Evolutionary conservation across 345 rosid genomes (phyloP).

Genomic region (Moricandia arvensis): DNA sequence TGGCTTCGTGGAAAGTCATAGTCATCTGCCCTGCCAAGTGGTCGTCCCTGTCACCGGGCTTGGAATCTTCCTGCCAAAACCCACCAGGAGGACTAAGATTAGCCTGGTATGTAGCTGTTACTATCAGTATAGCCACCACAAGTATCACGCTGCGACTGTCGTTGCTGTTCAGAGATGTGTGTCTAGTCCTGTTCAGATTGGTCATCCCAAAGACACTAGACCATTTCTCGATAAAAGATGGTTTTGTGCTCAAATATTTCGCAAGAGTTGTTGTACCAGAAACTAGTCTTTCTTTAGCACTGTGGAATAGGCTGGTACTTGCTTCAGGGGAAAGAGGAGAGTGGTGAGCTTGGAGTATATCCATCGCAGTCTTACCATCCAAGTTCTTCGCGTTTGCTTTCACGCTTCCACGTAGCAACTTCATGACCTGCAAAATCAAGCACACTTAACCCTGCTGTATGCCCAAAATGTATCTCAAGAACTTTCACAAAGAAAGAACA

Average conservation of each 20-base stretch:
- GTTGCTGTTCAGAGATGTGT: background rate
- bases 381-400: slow-evolving; percentile 35
- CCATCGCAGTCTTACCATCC: slow-evolving; percentile 30
- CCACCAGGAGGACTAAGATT: slow-evolving; percentile 37
- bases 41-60: background rate
- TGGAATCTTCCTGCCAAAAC: slow-evolving; percentile 18
- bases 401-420: background rate
- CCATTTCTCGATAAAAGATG: slow-evolving; percentile 14
- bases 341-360: slow-evolving; percentile 20
- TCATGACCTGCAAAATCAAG: slow-evolving; percentile 12
- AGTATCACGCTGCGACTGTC: slow-evolving; percentile 14
- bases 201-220: slow-evolving; percentile 15
- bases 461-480: background rate
- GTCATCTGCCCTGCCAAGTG: slow-evolving; percentile 21
- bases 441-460: background rate
- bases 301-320: background rate
- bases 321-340: slow-evolving; percentile 3
- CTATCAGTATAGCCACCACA: slow-evolving; percentile 42
- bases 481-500: slow-evolving; percentile 1
- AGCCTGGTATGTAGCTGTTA: slow-evolving; percentile 42
- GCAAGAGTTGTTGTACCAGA: background rate
- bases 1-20: background rate
- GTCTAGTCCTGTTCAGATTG: background rate
- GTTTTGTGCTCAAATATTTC: slow-evolving; percentile 6
- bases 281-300: background rate